phyloP scores from a whole-genome alignment of 352 stramenopile genomes.

The Phytophthora agathidicida region DNA sequence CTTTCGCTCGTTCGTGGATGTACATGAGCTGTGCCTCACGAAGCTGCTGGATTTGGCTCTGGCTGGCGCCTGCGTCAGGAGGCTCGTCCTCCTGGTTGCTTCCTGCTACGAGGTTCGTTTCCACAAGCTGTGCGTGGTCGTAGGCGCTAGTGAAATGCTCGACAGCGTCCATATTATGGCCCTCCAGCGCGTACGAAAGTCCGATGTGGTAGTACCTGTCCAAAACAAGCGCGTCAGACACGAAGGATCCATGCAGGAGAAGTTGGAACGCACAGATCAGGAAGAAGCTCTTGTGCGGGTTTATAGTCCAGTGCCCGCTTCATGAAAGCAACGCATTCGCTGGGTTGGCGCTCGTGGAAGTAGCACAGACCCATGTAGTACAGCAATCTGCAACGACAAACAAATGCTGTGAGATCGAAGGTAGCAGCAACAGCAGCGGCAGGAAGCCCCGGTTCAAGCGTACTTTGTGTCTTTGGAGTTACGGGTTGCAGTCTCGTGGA shows the following conservation, averaged over 20 bases:
- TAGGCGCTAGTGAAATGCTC: conserved; percentile 66
- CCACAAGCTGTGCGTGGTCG: conserved; percentile 22
- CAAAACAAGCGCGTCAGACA: neutral
- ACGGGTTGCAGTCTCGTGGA: conserved; percentile 47
- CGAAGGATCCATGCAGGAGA: neutral
- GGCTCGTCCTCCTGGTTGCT: conserved; percentile 26
- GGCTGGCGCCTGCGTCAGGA: conserved; percentile 14
- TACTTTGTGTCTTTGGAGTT: conserved; percentile 42
- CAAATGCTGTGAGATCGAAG: conserved; percentile 3
- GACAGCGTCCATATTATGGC: conserved; percentile 64
- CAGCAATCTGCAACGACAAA: conserved; percentile 47
- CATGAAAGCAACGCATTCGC: conserved; percentile 60
- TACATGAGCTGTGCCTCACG: conserved; percentile 41
- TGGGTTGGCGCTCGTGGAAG: conserved; percentile 52
- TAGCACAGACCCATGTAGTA: conserved; percentile 75
- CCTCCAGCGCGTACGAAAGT: conserved; percentile 56
- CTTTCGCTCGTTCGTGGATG: conserved; percentile 81
- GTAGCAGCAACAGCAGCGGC: neutral
- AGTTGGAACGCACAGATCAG: conserved; percentile 58
- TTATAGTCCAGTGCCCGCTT: conserved; percentile 37
- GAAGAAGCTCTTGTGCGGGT: conserved; percentile 38
- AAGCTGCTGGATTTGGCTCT: conserved; percentile 29
- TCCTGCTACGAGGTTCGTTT: conserved; percentile 8
- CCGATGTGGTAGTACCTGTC: conserved; percentile 80
- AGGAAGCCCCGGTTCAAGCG: conserved; percentile 12